These are phyloP conservation scores for Talaromyces stipitatus DNA, from an alignment of 495 filamentous ascomycete species.

Conservation along the genomic window DNA sequence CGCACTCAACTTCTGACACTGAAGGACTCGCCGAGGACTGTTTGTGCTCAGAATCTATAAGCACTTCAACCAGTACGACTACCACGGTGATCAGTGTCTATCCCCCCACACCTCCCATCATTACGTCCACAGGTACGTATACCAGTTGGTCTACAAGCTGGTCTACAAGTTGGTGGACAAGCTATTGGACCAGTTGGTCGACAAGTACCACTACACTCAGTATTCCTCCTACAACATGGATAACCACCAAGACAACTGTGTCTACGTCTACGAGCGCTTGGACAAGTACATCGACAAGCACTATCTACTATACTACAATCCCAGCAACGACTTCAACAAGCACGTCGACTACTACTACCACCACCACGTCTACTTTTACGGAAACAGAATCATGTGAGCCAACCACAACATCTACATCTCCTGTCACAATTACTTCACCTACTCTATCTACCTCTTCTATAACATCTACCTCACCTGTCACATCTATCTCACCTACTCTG, in stretches of 20 bases:
- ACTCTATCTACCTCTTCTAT: neutral
- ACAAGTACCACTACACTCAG: neutral
- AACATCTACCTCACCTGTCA: neutral
- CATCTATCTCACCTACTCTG: too few species aligned
- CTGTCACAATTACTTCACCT: too few species aligned
- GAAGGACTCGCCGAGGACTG: neutral
- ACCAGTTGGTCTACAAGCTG: conserved; percentile 1
- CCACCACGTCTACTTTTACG: neutral
- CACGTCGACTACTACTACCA: conserved; percentile 3
- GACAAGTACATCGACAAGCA: neutral
- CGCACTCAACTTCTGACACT: neutral
- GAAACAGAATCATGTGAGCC: neutral
- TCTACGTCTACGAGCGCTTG: neutral
- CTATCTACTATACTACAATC: neutral
- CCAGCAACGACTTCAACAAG: neutral
- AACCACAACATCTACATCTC: neutral
- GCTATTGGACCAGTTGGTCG: neutral
- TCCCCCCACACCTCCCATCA: too few species aligned
- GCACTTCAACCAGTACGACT: neutral
- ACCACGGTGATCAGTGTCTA: neutral
- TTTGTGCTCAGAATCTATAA: neutral
- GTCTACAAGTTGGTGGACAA: neutral
- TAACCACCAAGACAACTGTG: neutral
- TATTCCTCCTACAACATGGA: too few species aligned
- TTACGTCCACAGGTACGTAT: neutral